phyloP scores from a whole-genome alignment of 768 basidiomycete genomes.

The Amyloporia xantha region DNA sequence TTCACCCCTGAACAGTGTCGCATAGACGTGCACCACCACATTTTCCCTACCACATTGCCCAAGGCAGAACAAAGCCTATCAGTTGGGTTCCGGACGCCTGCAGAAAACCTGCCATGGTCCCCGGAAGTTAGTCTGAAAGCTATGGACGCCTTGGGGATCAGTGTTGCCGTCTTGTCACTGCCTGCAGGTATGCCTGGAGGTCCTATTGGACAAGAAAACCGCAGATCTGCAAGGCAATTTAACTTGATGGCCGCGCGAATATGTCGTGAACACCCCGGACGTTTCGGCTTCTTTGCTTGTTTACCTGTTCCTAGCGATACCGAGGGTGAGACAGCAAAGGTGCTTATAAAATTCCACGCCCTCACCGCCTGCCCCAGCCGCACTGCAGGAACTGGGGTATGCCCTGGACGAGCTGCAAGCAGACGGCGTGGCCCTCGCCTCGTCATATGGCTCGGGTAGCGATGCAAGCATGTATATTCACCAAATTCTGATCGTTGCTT shows the following conservation, averaged over 20 bases:
- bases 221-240: conserved; percentile 31
- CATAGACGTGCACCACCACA: conserved; percentile 76
- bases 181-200: conserved; percentile 47
- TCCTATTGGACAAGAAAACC: conserved; percentile 33
- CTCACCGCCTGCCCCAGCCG: conserved; percentile 35
- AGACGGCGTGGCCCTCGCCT: conserved; percentile 59
- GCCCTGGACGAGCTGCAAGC: conserved; percentile 55
- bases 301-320: conserved; percentile 56
- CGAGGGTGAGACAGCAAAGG: conserved; percentile 43
- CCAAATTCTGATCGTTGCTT: too few relatives aligned
- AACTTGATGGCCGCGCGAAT: conserved; percentile 45
- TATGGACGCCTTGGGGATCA: conserved; percentile 56
- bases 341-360: not conserved
- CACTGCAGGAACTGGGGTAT: conserved; percentile 52
- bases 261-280: conserved; percentile 40
- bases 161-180: conserved; percentile 59
- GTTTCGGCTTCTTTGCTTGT: conserved; percentile 68
- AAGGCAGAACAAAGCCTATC: conserved; percentile 39
- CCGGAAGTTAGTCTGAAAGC: conserved; percentile 49
- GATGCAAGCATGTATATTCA: conserved; percentile 52
- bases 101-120: conserved; percentile 61
- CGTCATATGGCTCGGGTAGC: conserved; percentile 54
- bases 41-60: conserved; percentile 46
- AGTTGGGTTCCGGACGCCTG: conserved; percentile 57
- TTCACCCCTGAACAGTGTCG: conserved; percentile 2